These are phyloP conservation scores for Pythium utonaiense DNA, from an alignment of 352 stramenopile species.

Conservation along the genomic window DNA sequence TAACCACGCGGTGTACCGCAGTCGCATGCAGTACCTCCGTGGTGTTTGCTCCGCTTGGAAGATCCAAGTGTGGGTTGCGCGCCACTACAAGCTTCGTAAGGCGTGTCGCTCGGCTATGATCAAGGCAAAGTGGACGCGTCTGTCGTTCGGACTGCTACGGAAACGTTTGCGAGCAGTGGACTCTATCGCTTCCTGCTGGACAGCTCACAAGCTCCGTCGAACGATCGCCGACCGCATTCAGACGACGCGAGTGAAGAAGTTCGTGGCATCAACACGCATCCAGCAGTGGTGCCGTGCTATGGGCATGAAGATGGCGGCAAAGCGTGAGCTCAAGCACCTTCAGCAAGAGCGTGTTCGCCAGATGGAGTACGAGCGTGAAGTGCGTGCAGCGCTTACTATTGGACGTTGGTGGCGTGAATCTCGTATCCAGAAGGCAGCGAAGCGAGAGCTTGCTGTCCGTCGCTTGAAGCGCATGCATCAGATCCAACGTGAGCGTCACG, in stretches of 20 bases:
- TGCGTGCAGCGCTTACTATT: not conserved
- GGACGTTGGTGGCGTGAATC: not conserved
- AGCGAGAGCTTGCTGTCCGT: not conserved
- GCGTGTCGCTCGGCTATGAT: constrained; percentile 9
- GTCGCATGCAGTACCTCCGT: not conserved
- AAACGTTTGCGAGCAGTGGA: constrained; percentile 5
- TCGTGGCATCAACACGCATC: not conserved
- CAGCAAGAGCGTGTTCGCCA: not conserved
- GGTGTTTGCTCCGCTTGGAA: constrained; percentile 15
- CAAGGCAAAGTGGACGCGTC: constrained; percentile 9
- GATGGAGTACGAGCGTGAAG: not conserved
- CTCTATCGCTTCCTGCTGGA: constrained; percentile 8
- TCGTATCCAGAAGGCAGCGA: not conserved
- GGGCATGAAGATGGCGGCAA: not conserved
- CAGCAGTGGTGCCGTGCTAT: not conserved
- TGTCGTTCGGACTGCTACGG: constrained; percentile 6
- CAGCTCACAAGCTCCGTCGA: not conserved
- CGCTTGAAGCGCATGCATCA: not conserved
- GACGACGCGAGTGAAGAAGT: not conserved
- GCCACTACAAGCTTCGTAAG: not conserved
- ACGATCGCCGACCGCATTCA: not conserved
- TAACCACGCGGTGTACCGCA: constrained; percentile 6
- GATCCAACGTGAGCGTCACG: not conserved
- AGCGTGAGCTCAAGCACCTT: not conserved
- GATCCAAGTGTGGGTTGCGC: constrained; percentile 14